Evolutionary conservation across 108 stramenopile genomes (phyloP), one percentile per base, ranked within the genome.

Genomic region (Conticribra weissflogii): DNA sequence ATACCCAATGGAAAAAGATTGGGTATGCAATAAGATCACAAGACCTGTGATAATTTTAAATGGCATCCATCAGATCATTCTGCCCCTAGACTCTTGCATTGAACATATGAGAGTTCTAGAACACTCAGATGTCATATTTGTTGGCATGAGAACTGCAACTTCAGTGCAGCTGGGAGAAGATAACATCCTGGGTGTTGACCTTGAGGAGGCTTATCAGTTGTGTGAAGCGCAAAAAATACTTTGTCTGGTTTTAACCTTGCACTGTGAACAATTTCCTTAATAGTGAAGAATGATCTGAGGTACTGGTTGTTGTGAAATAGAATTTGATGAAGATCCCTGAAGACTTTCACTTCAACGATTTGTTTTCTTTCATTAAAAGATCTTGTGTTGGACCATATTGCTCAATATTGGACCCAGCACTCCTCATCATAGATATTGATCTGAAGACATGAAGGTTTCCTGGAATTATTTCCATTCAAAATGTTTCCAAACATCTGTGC

Each of bases 1-100:
- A 22, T 64, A 25, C 71, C 78, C 49, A 48, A 44, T 23, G 52
- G 66, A 53, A 54, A 31, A 71, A 23, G 14, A 71, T 30, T 52
- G 33, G 51, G 44, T 60, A 71, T 22, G 47, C 28, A 19, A 71
- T 19, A 5, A 31, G 59, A 14, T 48, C 47, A 4, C 60, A 47
- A 18, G 56, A 69, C 23, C 44, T 23, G n/a, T 69, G 55, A 19
- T 48, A 47, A 27, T 57, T 44, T 16, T 23, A 50, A 54, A 22
- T 60, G 16, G 23, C 29, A 18, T 50, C 16, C 14, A 33, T n/a
- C 30, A 44, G 32, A 21, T 18, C 16, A 32, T 28, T 25, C 33
- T 22, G 46, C 8, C 15, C 24, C 14, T 46, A 30, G 7, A 71
- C 19, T 32, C 56, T 32, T 7, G 46, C 51, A 44, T 34, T 30